phyloP scores from a whole-genome alignment of 164 flowering plant genomes.

The Berberis thunbergii region DNA sequence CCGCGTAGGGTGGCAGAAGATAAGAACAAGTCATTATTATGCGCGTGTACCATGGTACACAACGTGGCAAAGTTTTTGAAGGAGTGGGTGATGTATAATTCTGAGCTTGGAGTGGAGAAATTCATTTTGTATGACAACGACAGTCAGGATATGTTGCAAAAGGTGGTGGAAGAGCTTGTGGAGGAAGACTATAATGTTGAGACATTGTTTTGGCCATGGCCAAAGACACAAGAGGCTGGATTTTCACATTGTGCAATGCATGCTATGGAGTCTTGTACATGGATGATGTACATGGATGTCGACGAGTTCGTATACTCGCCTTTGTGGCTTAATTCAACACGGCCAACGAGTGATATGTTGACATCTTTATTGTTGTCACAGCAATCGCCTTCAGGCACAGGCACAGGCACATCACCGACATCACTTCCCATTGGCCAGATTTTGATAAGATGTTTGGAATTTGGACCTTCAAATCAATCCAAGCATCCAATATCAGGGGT shows the following conservation, averaged over 20 bases:
- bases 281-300: constrained; percentile 79
- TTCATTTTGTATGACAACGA: constrained; percentile 80
- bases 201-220: constrained; percentile 65
- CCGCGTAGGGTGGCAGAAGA: constrained; percentile 7
- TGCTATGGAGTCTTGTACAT: constrained; percentile 37
- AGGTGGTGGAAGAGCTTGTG: constrained; percentile 27
- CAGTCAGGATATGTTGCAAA: constrained; percentile 46
- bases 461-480: constrained; percentile 64
- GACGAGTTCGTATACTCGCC: constrained; percentile 81
- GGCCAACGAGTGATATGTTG: constrained; percentile 32
- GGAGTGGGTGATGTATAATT: constrained; percentile 82
- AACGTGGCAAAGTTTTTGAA: constrained; percentile 63
- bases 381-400: no score
- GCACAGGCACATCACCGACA: background rate
- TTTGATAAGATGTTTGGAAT: constrained; percentile 51
- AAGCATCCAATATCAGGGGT: constrained; percentile 54
- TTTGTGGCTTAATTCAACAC: constrained; percentile 30
- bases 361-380: constrained; percentile 20
- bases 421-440: constrained; percentile 40
- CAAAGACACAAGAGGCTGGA: constrained; percentile 89
- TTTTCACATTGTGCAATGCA: constrained; percentile 62
- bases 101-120: constrained; percentile 56
- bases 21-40: constrained; percentile 28
- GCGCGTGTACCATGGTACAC: constrained; percentile 80
- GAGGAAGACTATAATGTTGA: constrained; percentile 21